phyloP scores from a whole-genome alignment of 805 yeast species.

The Pichia pseudocactophila region DNA sequence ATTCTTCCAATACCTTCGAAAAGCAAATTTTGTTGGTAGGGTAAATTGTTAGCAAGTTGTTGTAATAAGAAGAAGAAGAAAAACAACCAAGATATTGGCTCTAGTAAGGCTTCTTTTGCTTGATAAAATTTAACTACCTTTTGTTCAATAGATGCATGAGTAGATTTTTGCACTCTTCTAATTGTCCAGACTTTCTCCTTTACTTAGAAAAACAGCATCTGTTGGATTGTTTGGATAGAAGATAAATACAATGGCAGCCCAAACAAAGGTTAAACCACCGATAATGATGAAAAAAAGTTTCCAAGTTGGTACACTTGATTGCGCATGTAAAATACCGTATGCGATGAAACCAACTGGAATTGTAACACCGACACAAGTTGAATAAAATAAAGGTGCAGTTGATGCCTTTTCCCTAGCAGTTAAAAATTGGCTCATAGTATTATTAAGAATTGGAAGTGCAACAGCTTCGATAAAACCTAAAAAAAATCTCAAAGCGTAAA shows the following conservation, averaged over 20 bases:
- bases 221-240: conserved; percentile 52
- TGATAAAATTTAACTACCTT: conserved; percentile 39
- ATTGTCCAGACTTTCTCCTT: conserved; percentile 44
- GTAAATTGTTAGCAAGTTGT: conserved; percentile 43
- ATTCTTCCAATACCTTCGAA: conserved; percentile 34
- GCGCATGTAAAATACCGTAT: conserved; percentile 29
- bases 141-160: conserved; percentile 35
- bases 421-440: conserved; percentile 42
- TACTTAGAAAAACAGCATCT: conserved; percentile 37
- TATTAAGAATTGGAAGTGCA: conserved; percentile 36
- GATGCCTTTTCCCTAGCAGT: conserved; percentile 38
- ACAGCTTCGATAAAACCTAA: conserved; percentile 42
- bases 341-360: conserved; percentile 37
- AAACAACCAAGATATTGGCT: conserved; percentile 40
- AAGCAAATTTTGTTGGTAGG: conserved; percentile 44
- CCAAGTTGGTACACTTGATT: conserved; percentile 33
- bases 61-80: conserved; percentile 33
- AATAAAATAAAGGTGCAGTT: conserved; percentile 45
- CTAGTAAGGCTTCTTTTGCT: conserved; percentile 40
- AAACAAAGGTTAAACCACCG: conserved; percentile 44
- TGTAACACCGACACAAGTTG: conserved; percentile 37
- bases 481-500: conserved; percentile 39
- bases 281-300: conserved; percentile 45
- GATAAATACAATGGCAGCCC: conserved; percentile 28
- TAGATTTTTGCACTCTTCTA: conserved; percentile 32